A percentile compares a stretch with the other conserved stretches of the same genome.
Evolutionary conservation across 2,329 filamentous ascomycete genomes (phyloP).

Genomic region (Ceratocystis ficicola): DNA sequence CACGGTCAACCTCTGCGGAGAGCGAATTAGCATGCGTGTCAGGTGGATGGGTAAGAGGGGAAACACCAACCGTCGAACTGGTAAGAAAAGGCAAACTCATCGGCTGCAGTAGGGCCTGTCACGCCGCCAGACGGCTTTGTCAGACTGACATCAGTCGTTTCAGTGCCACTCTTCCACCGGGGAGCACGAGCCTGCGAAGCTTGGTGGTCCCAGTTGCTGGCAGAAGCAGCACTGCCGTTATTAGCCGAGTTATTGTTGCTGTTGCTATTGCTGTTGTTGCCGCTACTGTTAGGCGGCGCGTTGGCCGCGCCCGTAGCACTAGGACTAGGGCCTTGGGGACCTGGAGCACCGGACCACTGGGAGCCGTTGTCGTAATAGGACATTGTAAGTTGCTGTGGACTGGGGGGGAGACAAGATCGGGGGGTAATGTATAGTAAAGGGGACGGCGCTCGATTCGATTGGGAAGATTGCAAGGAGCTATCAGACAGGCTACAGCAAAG

Average conservation of each 20-base stretch:
- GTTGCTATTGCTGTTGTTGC: conserved; percentile 30
- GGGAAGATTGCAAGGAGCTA: background rate
- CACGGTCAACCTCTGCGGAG: conserved; percentile 78
- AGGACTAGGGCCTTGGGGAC: conserved; percentile 15
- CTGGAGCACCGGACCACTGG: conserved; percentile 20
- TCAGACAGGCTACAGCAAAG: background rate
- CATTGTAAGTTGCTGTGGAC: conserved; percentile 10
- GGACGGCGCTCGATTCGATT: background rate
- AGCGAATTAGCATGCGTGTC: conserved; percentile 9
- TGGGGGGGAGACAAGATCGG: background rate
- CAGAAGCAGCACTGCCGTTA: background rate
- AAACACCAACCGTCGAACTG: conserved; percentile 73
- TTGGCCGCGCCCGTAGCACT: background rate
- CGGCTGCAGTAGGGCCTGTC: conserved; percentile 59
- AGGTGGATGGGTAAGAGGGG: background rate
- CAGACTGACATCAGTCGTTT: conserved; percentile 11
- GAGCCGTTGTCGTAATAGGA: conserved; percentile 22
- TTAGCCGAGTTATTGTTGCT: background rate
- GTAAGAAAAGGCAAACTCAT: conserved; percentile 71
- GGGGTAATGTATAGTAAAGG: background rate
- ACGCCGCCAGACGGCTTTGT: conserved; percentile 49
- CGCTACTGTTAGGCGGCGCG: background rate
- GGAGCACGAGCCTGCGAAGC: conserved; percentile 33
- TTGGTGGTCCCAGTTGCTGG: conserved; percentile 38
- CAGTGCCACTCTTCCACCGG: conserved; percentile 19